These are phyloP conservation scores for Boechera stricta DNA, from an alignment of 345 rosid species.

Conservation along the genomic window DNA sequence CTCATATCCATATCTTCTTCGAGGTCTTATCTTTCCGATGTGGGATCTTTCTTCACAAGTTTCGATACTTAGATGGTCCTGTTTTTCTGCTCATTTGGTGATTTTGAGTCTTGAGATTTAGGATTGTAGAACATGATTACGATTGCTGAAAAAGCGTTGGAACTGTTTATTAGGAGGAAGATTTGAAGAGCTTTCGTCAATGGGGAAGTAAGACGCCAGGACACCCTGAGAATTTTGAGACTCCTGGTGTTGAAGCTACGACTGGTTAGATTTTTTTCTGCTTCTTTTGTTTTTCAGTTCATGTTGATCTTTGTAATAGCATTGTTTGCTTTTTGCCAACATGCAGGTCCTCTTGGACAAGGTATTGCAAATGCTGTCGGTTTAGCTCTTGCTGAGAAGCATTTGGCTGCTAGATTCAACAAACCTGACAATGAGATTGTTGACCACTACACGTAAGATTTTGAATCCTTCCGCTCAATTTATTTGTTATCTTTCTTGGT, in stretches of 20 bases:
- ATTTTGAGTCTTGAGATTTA: neutral
- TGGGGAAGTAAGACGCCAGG: constrained; percentile 92
- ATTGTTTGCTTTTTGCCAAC: neutral
- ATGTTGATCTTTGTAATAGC: neutral
- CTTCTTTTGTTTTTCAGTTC: no score
- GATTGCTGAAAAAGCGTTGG: constrained; percentile 8
- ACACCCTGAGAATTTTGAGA: constrained; percentile 92
- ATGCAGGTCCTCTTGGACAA: constrained; percentile 88
- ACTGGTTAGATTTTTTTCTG: constrained; percentile 59
- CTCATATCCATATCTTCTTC: no score
- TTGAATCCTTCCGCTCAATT: neutral
- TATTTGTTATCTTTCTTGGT: constrained; percentile 4
- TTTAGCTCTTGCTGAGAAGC: constrained; percentile 71
- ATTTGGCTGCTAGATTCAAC: constrained; percentile 88
- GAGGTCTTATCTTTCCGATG: no score
- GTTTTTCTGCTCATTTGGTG: neutral
- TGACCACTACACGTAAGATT: constrained; percentile 84
- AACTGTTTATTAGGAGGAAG: constrained; percentile 62
- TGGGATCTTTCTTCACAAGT: no score
- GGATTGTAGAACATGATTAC: neutral
- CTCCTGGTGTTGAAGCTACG: constrained; percentile 85
- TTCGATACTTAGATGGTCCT: no score
- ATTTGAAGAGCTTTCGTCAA: constrained; percentile 75
- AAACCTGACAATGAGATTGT: constrained; percentile 75
- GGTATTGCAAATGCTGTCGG: constrained; percentile 93